A percentile compares a stretch with the other conserved stretches of the same genome.
Conservation (phyloP, 2,329 filamentous ascomycete genomes). For the Phaeosphaeria sp. region DNA sequence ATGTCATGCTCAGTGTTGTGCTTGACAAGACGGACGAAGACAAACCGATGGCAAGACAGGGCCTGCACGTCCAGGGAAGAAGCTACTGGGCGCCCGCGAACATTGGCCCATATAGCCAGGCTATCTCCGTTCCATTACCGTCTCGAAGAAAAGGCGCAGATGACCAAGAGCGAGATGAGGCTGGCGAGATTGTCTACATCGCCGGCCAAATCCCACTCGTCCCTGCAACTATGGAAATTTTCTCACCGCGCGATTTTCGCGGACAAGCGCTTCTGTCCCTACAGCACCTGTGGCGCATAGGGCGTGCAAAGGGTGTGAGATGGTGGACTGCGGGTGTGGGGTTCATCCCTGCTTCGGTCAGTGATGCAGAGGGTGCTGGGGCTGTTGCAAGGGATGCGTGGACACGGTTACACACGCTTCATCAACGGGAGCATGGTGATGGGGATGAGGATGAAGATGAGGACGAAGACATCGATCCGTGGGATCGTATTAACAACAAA, state of each 20-base stretch:
- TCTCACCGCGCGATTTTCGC: conserved; percentile 51
- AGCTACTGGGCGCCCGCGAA: conserved; percentile 99
- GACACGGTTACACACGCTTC: conserved; percentile 23
- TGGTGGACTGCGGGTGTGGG: conserved; percentile 79
- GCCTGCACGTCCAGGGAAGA: conserved; percentile 86
- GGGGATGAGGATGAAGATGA: conserved; percentile 36
- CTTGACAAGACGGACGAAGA: conserved; percentile 34
- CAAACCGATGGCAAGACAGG: conserved; percentile 48
- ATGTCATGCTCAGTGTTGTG: conserved; percentile 66
- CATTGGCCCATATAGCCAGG: conserved; percentile 96
- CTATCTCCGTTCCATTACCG: conserved; percentile 63
- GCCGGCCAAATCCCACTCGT: conserved; percentile 92
- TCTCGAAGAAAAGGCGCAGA: conserved; percentile 22
- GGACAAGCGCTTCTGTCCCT: conserved; percentile 74
- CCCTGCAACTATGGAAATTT: conserved; percentile 75
- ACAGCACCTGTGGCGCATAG: conserved; percentile 90
- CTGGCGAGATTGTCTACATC: conserved; percentile 63
- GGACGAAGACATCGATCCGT: conserved; percentile 67
- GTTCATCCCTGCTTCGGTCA: conserved; percentile 18
- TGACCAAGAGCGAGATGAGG: conserved; percentile 3
- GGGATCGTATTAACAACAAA: conserved; percentile 65
- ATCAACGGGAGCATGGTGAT: not conserved
- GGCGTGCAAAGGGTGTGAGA: conserved; percentile 70
- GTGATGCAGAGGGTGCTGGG: conserved; percentile 30
- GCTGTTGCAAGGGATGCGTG: conserved; percentile 53